Evolutionary conservation across 73 alveolate species (phyloP).

Genomic region (Tetrahymena malaccensis): DNA sequence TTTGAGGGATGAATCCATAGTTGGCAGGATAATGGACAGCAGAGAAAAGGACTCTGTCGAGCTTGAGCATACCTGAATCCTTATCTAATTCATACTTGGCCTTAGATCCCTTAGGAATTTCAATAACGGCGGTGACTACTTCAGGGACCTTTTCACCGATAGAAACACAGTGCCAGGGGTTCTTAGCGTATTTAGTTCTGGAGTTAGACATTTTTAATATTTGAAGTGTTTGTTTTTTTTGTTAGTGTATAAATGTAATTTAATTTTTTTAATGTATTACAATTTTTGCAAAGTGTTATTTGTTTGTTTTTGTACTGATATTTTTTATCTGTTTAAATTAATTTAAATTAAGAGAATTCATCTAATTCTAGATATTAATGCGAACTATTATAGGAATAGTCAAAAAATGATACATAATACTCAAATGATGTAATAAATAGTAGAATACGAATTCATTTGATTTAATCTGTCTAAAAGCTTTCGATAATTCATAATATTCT

Average conservation of each 20-base stretch:
- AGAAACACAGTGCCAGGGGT: conserved; percentile 43
- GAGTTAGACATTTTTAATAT: neutral
- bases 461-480: neutral
- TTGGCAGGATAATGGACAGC: conserved; percentile 50
- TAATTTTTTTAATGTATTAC: neutral
- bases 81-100: conserved; percentile 46
- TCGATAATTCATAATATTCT: neutral
- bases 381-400: neutral
- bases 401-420: neutral
- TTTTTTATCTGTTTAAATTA: neutral
- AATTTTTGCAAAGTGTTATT: neutral
- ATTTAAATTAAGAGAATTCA: neutral
- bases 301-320: neutral
- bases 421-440: neutral
- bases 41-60: conserved; percentile 44
- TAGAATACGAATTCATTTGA: neutral
- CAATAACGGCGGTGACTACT: conserved; percentile 33
- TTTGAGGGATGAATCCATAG: conserved; percentile 49
- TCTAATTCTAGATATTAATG: neutral
- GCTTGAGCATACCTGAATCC: conserved; percentile 39
- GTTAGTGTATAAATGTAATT: neutral
- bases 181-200: conserved; percentile 27
- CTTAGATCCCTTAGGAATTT: conserved; percentile 43
- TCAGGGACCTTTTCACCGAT: conserved; percentile 17
- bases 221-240: neutral